These are phyloP conservation scores for Sclerotinia trifoliorum DNA, from an alignment of 2,329 filamentous ascomycete genomes.

Conservation along the genomic window DNA sequence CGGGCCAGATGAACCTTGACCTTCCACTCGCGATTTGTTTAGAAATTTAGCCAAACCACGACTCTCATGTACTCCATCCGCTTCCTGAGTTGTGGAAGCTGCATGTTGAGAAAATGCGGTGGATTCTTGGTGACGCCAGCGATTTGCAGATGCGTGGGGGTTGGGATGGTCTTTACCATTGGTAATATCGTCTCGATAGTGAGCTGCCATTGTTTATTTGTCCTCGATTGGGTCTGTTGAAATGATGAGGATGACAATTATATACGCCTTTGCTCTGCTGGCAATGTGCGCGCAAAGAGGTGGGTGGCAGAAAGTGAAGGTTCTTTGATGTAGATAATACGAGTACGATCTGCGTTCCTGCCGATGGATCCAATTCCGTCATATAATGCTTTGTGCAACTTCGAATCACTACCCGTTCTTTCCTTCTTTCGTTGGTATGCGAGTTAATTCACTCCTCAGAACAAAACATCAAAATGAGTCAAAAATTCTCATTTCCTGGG, in stretches of 20 bases:
- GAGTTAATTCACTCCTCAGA: not conserved
- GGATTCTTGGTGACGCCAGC: conserved; percentile 65
- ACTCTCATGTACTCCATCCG: conserved; percentile 46
- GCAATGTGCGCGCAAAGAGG: not conserved
- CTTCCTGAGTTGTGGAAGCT: conserved; percentile 42
- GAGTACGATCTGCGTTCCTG: not conserved
- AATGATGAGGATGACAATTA: not conserved
- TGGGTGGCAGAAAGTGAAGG: not conserved
- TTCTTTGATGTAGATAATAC: not conserved
- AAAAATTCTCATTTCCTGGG: not conserved
- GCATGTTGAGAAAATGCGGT: conserved; percentile 47
- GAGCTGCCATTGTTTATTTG: conserved; percentile 32
- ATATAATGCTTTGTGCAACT: not conserved
- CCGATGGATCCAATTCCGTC: not conserved
- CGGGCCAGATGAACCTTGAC: conserved; percentile 28
- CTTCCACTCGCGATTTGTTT: conserved; percentile 51
- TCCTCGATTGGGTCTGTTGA: not conserved
- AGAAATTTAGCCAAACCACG: conserved; percentile 56
- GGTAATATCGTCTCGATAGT: conserved; percentile 30
- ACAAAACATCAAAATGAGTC: not conserved
- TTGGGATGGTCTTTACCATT: conserved; percentile 43
- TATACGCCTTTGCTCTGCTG: not conserved
- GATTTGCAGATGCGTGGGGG: conserved; percentile 55
- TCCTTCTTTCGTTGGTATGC: not conserved
- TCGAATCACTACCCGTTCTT: not conserved